Evolutionary conservation across 2,329 filamentous ascomycete species (phyloP), one percentile per base, ranked within the genome.

Genomic region (Cladosporium sp.): DNA sequence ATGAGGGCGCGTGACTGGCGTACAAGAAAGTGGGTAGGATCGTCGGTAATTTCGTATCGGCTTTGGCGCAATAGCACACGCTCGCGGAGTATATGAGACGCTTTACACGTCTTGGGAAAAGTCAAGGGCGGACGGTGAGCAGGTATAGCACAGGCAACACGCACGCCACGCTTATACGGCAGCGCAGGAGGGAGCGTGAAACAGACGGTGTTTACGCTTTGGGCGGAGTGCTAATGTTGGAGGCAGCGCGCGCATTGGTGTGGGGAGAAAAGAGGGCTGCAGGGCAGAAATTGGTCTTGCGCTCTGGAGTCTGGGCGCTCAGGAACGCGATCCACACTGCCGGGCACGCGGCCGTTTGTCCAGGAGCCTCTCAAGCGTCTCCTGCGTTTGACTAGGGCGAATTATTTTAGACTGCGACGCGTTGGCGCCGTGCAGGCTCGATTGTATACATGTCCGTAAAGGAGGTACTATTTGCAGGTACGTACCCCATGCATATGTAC

Each of bases 31-130:
- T 49, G 54, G 54, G 54, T 49, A 49, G 34, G 54, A 56, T 56
- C 54, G 54, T 20, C 54, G 36, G 42, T 47, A 56, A 56, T 56
- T 56, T 56, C 54, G 54, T 38, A 56, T 37, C 54, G 42, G 40
- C 54, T 25, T 15, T 28, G 49, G 30, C 49, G 49, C 49, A 22
- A 51, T 38, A 51, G 22, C 19, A 51, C 8, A 30, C 19, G 28
- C 30, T 36, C 14, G n/a, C 47, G 15, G 22, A 9, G 28, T 51
- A 39, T 51, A 37, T 11, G 49, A 28, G 30, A 36, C 17, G n/a
- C 20, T 7, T 7, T n/a, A 17, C 17, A 43, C n/a, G 17, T 25
- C 25, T 25, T 25, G 25, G 6, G 25, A 25, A 25, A 25, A 25
- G 25, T 25, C 19, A 17, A 11, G 36, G 19, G 19, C 19, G 40